Conservation (phyloP, 768 basidiomycete species). For the Leccinum disarticulatum region DNA sequence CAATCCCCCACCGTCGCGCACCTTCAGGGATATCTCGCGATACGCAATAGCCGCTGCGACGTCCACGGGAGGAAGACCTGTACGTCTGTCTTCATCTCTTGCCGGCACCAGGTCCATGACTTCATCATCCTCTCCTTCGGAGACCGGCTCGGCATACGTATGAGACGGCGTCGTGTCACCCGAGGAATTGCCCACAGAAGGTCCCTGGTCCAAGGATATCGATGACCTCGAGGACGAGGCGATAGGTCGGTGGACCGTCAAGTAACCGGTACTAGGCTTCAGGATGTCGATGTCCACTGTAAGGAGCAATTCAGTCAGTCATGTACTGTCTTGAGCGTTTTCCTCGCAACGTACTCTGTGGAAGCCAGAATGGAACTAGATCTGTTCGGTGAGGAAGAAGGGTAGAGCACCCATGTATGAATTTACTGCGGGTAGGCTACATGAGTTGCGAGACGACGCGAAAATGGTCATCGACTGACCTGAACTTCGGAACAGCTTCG, state of each 20-base stretch:
- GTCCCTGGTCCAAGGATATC: slow-evolving; percentile 40
- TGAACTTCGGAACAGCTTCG: slow-evolving; percentile 97
- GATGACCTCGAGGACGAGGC: slow-evolving; percentile 41
- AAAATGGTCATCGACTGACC: slow-evolving; percentile 41
- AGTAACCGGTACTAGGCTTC: slow-evolving; percentile 82
- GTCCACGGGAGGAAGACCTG: slow-evolving; percentile 69
- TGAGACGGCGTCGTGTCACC: slow-evolving; percentile 42
- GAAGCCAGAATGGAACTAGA: slow-evolving; percentile 97
- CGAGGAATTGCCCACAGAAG: slow-evolving; percentile 51
- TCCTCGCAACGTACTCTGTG: slow-evolving; percentile 64
- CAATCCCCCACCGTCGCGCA: slow-evolving; percentile 23
- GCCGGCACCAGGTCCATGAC: slow-evolving; percentile 65
- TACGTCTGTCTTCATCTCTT: slow-evolving; percentile 77
- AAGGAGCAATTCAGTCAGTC: slow-evolving; percentile 1
- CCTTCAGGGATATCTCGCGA: slow-evolving; percentile 78
- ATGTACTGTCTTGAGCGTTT: background rate
- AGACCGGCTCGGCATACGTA: slow-evolving; percentile 83
- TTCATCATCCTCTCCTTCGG: slow-evolving; percentile 94
- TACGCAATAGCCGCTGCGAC: slow-evolving; percentile 85
- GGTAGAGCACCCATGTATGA: slow-evolving; percentile 95
- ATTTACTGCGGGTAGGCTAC: slow-evolving; percentile 61
- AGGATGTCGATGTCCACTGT: slow-evolving; percentile 93
- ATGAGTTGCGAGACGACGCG: slow-evolving; percentile 3
- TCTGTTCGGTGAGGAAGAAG: slow-evolving; percentile 90
- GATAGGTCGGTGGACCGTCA: slow-evolving; percentile 75